phyloP scores from a whole-genome alignment of 805 yeast species.

The Candida orba region DNA sequence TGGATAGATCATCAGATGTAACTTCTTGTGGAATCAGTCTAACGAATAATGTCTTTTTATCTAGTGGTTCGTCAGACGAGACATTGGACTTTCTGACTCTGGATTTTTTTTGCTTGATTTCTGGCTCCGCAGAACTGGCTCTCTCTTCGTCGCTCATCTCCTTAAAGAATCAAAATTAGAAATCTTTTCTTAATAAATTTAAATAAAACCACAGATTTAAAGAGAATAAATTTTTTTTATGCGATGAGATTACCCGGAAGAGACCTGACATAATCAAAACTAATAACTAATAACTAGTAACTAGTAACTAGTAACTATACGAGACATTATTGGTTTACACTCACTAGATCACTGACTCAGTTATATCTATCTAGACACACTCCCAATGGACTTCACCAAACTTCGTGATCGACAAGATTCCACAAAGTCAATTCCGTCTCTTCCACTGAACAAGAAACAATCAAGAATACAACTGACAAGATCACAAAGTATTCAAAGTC shows the following conservation, averaged over 20 bases:
- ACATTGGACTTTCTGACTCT: not conserved
- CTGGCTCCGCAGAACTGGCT: not conserved
- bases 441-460: conserved; percentile 12
- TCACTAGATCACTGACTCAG: no score
- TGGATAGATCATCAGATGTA: conserved; percentile 73
- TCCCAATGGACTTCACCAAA: not conserved
- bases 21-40: conserved; percentile 78
- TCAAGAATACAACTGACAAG: conserved; percentile 18
- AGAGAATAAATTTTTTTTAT: conserved; percentile 1
- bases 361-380: not conserved
- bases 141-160: not conserved
- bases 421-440: conserved; percentile 8
- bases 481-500: conserved; percentile 7
- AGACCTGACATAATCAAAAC: not conserved
- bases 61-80: conserved; percentile 25
- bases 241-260: conserved; percentile 16
- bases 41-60: conserved; percentile 65
- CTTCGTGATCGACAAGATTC: not conserved
- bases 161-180: not conserved
- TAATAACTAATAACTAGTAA: no score
- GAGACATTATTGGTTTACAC: no score
- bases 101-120: no score
- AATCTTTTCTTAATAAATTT: no score
- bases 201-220: no score
- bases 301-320: no score